A percentile compares a stretch with the other conserved stretches of the same genome.
phyloP scores from a whole-genome alignment of 768 basidiomycete species.

The Podaxis carcinomalis region DNA sequence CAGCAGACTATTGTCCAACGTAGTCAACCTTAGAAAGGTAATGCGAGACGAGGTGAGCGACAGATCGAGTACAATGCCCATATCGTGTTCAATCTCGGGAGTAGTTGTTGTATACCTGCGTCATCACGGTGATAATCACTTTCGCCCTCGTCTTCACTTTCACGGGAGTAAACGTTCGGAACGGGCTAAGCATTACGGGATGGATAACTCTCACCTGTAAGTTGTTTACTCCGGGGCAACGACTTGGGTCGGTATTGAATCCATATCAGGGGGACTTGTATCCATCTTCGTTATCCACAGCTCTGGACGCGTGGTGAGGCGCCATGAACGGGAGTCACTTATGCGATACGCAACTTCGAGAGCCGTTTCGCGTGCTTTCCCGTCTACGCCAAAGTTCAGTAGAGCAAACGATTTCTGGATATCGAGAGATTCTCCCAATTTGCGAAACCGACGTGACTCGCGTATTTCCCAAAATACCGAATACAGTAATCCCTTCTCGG shows the following conservation, averaged over 20 bases:
- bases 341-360: constrained; percentile 44
- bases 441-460: constrained; percentile 13
- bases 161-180: constrained; percentile 44
- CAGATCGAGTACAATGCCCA: neutral
- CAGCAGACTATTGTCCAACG: constrained; percentile 45
- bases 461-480: constrained; percentile 9
- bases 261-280: constrained; percentile 45
- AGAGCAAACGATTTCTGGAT: neutral
- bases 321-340: constrained; percentile 57
- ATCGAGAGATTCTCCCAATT: constrained; percentile 9
- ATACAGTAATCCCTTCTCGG: constrained; percentile 29
- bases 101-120: constrained; percentile 51
- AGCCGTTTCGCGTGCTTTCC: constrained; percentile 16
- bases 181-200: constrained; percentile 38
- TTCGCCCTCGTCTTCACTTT: constrained; percentile 45
- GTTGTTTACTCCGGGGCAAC: constrained; percentile 16
- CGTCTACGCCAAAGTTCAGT: neutral
- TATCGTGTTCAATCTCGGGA: neutral
- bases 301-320: constrained; percentile 52
- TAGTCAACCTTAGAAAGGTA: constrained; percentile 50
- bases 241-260: constrained; percentile 7
- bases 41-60: constrained; percentile 59
- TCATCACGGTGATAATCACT: constrained; percentile 45
- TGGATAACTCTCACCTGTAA: constrained; percentile 57
- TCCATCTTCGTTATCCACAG: constrained; percentile 56